These are phyloP conservation scores for Huntiella moniliformis DNA, from an alignment of 2,329 filamentous ascomycete species.

Conservation along the genomic window DNA sequence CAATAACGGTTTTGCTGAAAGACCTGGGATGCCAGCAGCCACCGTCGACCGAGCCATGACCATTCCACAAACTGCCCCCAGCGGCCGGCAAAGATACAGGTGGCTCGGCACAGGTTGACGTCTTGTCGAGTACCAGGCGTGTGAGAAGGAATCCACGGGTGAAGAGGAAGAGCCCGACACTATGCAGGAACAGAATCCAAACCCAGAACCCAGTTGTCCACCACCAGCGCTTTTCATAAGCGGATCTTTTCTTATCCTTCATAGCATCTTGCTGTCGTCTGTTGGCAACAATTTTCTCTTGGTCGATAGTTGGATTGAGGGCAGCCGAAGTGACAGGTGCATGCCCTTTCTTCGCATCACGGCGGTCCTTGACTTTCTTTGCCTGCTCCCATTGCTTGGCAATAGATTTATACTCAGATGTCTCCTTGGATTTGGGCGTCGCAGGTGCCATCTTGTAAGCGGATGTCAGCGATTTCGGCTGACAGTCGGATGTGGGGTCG, in stretches of 20 bases:
- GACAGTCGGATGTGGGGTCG: neutral
- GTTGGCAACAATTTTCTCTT: constrained; percentile 4
- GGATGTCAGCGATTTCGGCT: neutral
- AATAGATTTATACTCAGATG: constrained; percentile 30
- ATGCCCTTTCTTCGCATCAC: constrained; percentile 19
- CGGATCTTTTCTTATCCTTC: constrained; percentile 5
- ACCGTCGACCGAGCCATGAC: constrained; percentile 27
- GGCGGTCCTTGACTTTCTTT: constrained; percentile 28
- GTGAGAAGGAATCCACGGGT: constrained; percentile 89
- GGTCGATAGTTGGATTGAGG: constrained; percentile 1
- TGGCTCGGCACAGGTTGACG: constrained; percentile 48
- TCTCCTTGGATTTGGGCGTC: neutral
- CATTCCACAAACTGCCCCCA: constrained; percentile 18
- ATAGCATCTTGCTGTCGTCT: constrained; percentile 5
- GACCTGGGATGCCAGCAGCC: constrained; percentile 95
- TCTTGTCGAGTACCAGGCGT: constrained; percentile 58
- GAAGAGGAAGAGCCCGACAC: constrained; percentile 73
- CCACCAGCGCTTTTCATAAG: constrained; percentile 32
- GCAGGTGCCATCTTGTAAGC: neutral
- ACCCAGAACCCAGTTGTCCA: constrained; percentile 50
- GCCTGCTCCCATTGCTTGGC: constrained; percentile 34
- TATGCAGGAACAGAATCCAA: constrained; percentile 56
- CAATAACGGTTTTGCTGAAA: constrained; percentile 77
- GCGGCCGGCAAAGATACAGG: constrained; percentile 36
- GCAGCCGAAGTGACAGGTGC: neutral